Base-by-base conservation (phyloP, 2,329 filamentous ascomycete genomes). In the Macrophomina pseudophaseolina region DNA sequence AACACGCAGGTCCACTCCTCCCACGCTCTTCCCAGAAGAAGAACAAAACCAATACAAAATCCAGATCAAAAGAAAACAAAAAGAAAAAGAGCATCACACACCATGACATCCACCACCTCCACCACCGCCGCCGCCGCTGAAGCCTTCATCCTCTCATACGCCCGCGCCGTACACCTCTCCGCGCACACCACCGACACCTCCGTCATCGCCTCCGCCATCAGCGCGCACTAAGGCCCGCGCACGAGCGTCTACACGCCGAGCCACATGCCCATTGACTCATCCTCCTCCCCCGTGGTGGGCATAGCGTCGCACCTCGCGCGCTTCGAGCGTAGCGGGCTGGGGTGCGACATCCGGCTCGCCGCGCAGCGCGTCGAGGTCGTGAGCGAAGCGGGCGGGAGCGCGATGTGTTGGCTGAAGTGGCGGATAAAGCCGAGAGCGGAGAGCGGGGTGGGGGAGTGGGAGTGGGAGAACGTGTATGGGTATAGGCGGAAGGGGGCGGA, bases 391-490 rank as follows among this genome's bases (percentile, higher is more conserved):
- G 35, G 23, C 23, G 56, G 56, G 7, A 35, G 40, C 32, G 56
- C 56, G 14, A 4, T 60, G 56, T 60, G 56, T n/a, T 60, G 56
- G 56, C 7, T 48, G 8, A 60, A 28, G 42, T 60, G 56, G 56
- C 23, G 30, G 28, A 60, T 60, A 4, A 5, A 16, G 56, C 42
- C 42, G 30, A 16, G 30, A 1, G 30, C 3, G 18, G 23, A 35
- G 16, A 9, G 11, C 14, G 42, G 42, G 42, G 16, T 8, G 6
- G 42, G 35, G 30, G 42, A 28, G 42, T 60, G 56, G 56, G 30
- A 30, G 42, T 60, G 56, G 56, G 56, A 60, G 56, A 60, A 60
- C 6, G 56, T 60, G 14, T 60, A 48, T 7, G 56, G 12, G 56
- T 59, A 59, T 6, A 18, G 56, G 40, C 12, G 44, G 11, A 16